phyloP scores from a whole-genome alignment of 106 monocot genomes.

The Dendrobium chrysotoxum region DNA sequence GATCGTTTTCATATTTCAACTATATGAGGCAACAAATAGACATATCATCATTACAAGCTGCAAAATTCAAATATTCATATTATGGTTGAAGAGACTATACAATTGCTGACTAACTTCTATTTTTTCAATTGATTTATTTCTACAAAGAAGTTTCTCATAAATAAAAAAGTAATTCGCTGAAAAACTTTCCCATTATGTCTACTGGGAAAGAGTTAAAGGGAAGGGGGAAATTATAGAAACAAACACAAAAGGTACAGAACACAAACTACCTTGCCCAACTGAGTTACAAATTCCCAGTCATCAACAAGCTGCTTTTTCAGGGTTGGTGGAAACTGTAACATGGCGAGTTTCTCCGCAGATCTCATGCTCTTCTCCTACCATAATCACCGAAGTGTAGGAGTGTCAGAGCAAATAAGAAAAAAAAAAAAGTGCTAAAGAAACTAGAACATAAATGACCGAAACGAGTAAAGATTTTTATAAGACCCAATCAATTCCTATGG shows the following conservation, averaged over 20 bases:
- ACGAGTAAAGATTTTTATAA: background rate
- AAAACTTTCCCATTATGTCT: background rate
- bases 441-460: background rate
- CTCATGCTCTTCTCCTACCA: constrained; percentile 63
- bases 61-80: background rate
- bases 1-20: background rate
- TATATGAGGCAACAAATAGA: background rate
- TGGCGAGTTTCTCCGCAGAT: constrained; percentile 47
- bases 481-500: background rate
- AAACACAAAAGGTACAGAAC: background rate
- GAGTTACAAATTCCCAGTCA: constrained; percentile 89
- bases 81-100: background rate
- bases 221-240: background rate
- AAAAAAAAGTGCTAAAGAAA: background rate
- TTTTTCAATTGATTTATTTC: background rate
- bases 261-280: constrained; percentile 84
- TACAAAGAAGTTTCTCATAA: background rate
- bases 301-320: constrained; percentile 92
- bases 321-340: constrained; percentile 65
- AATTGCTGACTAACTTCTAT: background rate
- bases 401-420: background rate
- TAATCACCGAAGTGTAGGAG: background rate
- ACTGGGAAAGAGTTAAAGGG: background rate
- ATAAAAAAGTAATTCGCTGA: background rate
- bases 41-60: background rate